Evolutionary conservation across 768 basidiomycete genomes (phyloP).

Genomic region (Boletus pseudopeckii): DNA sequence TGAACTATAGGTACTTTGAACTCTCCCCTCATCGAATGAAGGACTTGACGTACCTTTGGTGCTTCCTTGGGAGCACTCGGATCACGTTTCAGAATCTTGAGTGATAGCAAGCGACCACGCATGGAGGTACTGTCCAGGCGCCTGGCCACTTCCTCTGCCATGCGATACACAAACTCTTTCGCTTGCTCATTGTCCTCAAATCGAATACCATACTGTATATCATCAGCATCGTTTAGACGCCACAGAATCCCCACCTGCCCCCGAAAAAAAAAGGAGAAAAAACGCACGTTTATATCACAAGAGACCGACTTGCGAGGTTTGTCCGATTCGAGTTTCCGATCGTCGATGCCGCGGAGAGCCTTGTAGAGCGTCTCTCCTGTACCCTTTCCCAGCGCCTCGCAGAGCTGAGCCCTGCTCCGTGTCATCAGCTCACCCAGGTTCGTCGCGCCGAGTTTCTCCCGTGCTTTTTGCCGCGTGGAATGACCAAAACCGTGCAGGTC

Average conservation of each 20-base stretch:
- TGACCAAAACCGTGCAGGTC: slow-evolving; percentile 87
- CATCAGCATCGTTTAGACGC: neutral
- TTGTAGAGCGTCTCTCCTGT: slow-evolving; percentile 86
- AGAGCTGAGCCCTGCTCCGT: slow-evolving; percentile 62
- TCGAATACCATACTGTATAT: slow-evolving; percentile 84
- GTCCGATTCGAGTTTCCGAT: slow-evolving; percentile 73
- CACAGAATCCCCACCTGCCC: neutral
- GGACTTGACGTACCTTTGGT: slow-evolving; percentile 63
- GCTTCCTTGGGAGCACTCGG: slow-evolving; percentile 83
- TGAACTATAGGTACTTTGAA: slow-evolving; percentile 51
- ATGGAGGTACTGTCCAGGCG: slow-evolving; percentile 66
- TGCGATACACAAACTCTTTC: slow-evolving; percentile 68
- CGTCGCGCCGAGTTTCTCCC: slow-evolving; percentile 71
- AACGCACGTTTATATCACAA: slow-evolving; percentile 89
- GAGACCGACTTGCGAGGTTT: slow-evolving; percentile 89
- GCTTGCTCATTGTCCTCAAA: slow-evolving; percentile 83
- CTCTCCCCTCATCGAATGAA: neutral
- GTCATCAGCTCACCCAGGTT: slow-evolving; percentile 65
- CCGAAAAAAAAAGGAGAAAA: slow-evolving; percentile 11
- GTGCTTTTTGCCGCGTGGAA: slow-evolving; percentile 71
- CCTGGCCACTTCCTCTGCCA: slow-evolving; percentile 74
- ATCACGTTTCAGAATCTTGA: slow-evolving; percentile 89
- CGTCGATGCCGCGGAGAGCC: slow-evolving; percentile 80
- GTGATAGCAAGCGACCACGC: slow-evolving; percentile 70
- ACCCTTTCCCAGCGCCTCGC: slow-evolving; percentile 70